Base-by-base conservation (phyloP, 2,329 filamentous ascomycete genomes). In the Podosphaera leucotricha region DNA sequence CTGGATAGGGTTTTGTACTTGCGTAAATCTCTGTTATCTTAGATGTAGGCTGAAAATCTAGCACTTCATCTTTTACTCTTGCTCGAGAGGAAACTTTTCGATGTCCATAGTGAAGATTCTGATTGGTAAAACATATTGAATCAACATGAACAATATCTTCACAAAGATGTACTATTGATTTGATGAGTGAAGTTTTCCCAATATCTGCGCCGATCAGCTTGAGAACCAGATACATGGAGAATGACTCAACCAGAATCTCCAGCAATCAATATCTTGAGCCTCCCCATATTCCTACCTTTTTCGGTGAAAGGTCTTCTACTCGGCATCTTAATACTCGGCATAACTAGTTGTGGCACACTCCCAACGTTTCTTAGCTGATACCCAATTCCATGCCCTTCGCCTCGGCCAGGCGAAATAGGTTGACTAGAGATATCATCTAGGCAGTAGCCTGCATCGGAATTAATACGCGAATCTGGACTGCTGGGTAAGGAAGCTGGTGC, bases 141-240 rank as follows among this genome's bases (percentile, higher is more conserved):
- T 95, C 87, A 44, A 93, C 76, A 58, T 98, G 87, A 2, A 95
- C 87, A 49, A 98, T 92, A 55, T 95, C 83, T 55, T 86, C 75
- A 58, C 84, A 92, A 2, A 66, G 69, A 56, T 93, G 84, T 15
- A 92, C 76, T 39, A 98, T 82, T 2, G 84, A 82, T 57, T 80
- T 82, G 53, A 95, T 80, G 42, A 95, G 70, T 2, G 82, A 86
- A 1, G 85, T 86, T 63, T 95, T 95, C 30, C 90, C 90, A 40
- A 80, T 70, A 22, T 79, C 84, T 86, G 48, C 33, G 38, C 30
- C 6, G 11, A 11, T 28, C 6, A 28, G 24, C 24, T 28, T 11
- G 24, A 28, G 24, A 28, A 28, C 11, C 24, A 28, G 24, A 28
- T 28, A 28, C 24, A 28, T 28, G 24, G n/a, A n/a, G 24, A 28